Conservation (phyloP, 148 eudicot genomes). For the Mesembryanthemum crystallinum region DNA sequence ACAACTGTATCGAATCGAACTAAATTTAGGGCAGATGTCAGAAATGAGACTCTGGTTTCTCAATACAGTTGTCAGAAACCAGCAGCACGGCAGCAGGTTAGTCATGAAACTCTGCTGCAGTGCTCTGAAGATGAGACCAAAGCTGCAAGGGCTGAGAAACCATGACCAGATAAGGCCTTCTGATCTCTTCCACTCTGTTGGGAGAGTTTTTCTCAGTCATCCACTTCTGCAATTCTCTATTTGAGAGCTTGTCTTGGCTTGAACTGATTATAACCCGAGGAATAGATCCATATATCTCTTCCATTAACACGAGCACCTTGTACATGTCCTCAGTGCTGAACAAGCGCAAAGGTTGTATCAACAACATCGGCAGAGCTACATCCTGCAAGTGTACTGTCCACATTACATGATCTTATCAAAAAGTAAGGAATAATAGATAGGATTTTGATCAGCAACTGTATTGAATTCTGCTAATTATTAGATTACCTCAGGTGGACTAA, state of each 20-base stretch:
- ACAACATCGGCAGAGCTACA: conserved; percentile 5
- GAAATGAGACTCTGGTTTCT: too few species aligned
- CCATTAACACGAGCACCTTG: background rate
- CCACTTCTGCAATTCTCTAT: background rate
- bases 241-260: conserved; percentile 1
- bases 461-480: background rate
- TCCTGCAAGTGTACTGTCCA: conserved; percentile 18
- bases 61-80: too few species aligned
- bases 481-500: conserved; percentile 23
- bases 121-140: conserved; percentile 16
- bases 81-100: too few species aligned
- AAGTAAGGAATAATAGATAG: background rate
- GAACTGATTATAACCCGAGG: conserved; percentile 7
- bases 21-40: too few species aligned
- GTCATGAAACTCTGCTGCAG: conserved; percentile 7
- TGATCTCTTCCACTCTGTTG: conserved; percentile 18
- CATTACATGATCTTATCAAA: background rate
- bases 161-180: conserved; percentile 22
- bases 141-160: conserved; percentile 22
- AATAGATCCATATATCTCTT: conserved; percentile 7
- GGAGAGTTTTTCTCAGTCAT: conserved; percentile 22
- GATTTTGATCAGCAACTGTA: conserved; percentile 2
- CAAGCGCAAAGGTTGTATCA: conserved; percentile 6
- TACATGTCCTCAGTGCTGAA: conserved; percentile 2
- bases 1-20: too few species aligned